Conservation (phyloP, 441 rosid species). For the Hura crepitans region DNA sequence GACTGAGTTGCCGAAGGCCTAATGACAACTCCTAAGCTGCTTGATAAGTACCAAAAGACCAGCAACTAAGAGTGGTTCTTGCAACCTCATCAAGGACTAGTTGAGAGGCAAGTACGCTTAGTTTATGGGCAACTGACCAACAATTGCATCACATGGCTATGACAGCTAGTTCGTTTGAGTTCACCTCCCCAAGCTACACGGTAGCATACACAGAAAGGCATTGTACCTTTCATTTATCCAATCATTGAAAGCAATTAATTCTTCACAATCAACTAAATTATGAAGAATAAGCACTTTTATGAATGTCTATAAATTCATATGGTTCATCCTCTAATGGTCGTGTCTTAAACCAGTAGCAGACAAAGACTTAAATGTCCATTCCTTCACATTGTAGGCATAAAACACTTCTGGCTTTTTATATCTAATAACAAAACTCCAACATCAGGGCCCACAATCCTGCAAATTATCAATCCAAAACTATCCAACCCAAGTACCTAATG, state of each 20-base stretch:
- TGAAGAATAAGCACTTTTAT: too few species aligned
- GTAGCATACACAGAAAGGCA: neutral
- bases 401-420: neutral
- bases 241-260: neutral
- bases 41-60: neutral
- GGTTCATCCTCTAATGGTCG: slow-evolving; percentile 3
- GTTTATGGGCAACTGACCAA: neutral
- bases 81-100: neutral
- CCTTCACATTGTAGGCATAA: slow-evolving; percentile 24
- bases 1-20: too few species aligned
- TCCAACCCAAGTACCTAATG: neutral
- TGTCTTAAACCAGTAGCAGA: neutral
- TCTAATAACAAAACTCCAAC: slow-evolving; percentile 19
- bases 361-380: neutral
- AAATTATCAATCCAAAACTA: neutral
- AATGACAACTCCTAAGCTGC: neutral
- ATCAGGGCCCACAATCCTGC: slow-evolving; percentile 6
- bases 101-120: neutral
- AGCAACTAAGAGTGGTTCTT: neutral
- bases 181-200: neutral
- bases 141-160: too few species aligned
- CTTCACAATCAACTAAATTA: too few species aligned
- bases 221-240: neutral
- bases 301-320: too few species aligned
- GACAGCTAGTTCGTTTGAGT: neutral